These are phyloP conservation scores for Lachnellula subtilissima DNA, from an alignment of 2,329 filamentous ascomycete species.

Conservation along the genomic window DNA sequence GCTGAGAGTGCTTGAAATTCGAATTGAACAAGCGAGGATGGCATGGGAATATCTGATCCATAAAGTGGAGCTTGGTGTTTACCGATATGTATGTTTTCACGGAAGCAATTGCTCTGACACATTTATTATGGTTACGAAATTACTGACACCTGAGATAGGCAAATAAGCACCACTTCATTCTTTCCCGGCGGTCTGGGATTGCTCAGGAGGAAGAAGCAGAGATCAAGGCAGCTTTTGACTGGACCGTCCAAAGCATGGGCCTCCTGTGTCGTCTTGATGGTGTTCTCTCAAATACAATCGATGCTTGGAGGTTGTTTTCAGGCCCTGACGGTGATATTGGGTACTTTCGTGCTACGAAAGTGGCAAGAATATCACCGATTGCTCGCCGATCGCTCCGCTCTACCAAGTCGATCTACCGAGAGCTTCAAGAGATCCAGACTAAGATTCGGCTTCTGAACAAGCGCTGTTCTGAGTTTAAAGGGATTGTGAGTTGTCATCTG, in stretches of 20 bases:
- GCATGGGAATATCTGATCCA: slow-evolving; percentile 5
- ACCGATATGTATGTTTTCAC: slow-evolving; percentile 5
- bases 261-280: not conserved
- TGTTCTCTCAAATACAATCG: slow-evolving; percentile 1
- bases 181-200: slow-evolving; percentile 2
- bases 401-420: not conserved
- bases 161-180: not conserved
- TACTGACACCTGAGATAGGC: not conserved
- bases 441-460: not conserved
- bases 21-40: slow-evolving; percentile 1
- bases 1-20: slow-evolving; percentile 7
- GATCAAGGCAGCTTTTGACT: slow-evolving; percentile 6
- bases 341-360: not conserved
- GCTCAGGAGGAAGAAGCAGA: slow-evolving; percentile 1
- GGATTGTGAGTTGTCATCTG: not conserved
- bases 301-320: slow-evolving; percentile 3
- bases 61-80: not conserved
- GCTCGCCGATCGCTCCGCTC: not conserved
- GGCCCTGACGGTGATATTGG: not conserved
- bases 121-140: too few relatives aligned
- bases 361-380: not conserved
- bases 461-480: not conserved
- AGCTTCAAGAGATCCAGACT: not conserved
- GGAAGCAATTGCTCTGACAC: too few relatives aligned
- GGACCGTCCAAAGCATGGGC: not conserved